A percentile compares a stretch with the other conserved stretches of the same genome.
phyloP scores from a whole-genome alignment of 352 stramenopile genomes.

The Phytophthora constricta region DNA sequence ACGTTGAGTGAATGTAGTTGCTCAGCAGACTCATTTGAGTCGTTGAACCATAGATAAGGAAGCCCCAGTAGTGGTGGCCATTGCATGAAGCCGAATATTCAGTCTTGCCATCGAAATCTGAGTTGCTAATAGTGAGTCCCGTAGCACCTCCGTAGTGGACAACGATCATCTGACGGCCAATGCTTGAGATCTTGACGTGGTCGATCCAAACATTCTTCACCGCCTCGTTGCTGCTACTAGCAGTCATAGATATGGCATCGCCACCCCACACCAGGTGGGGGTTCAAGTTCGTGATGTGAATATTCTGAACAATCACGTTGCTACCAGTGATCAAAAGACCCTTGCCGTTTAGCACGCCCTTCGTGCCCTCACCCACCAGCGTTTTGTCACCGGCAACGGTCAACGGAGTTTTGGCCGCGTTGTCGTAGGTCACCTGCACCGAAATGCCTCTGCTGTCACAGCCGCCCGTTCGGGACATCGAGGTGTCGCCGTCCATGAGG shows the following conservation, averaged over 20 bases:
- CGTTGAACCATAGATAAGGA: background rate
- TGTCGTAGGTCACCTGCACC: constrained; percentile 23
- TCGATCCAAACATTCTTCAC: background rate
- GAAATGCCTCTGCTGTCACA: too few species aligned
- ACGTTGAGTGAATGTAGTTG: background rate
- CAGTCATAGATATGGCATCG: background rate
- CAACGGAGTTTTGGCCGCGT: constrained; percentile 3
- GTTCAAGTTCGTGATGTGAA: background rate
- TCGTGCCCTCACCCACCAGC: constrained; percentile 8
- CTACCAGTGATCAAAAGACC: constrained; percentile 9
- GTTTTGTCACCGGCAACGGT: constrained; percentile 19
- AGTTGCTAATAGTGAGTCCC: background rate
- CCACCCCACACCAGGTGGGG: background rate
- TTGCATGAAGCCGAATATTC: background rate
- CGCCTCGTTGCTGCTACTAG: background rate
- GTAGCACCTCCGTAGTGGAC: background rate
- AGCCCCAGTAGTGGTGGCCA: background rate
- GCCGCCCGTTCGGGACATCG: too few species aligned
- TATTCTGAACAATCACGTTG: constrained; percentile 40
- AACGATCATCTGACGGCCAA: background rate
- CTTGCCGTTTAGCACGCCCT: constrained; percentile 17
- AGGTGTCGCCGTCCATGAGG: constrained; percentile 39
- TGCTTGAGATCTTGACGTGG: background rate
- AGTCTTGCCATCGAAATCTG: background rate
- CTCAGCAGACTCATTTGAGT: background rate